Conservation (phyloP, 2,329 filamentous ascomycete species). For the Colletotrichum brevisporum region DNA sequence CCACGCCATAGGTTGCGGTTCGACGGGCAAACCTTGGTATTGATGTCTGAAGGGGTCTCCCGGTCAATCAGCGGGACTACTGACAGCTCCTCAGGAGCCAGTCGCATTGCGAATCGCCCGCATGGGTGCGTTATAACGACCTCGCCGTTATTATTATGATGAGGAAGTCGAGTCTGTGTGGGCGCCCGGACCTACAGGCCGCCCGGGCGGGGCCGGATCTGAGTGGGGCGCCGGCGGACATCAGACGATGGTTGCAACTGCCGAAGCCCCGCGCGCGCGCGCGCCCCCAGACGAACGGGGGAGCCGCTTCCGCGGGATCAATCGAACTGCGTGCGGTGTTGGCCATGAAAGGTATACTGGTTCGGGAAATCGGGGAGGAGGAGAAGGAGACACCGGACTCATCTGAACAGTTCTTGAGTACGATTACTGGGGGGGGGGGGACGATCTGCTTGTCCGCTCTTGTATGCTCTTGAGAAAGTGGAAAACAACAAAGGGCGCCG, state of each 20-base stretch:
- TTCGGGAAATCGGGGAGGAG: not conserved
- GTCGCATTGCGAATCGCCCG: constrained; percentile 20
- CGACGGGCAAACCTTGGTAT: not conserved
- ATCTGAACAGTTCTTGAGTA: not conserved
- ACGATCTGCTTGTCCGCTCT: too few relatives aligned
- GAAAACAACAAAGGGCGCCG: too few relatives aligned
- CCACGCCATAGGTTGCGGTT: not conserved
- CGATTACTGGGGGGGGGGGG: too few relatives aligned
- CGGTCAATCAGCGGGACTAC: constrained; percentile 8
- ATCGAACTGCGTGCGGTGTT: too few relatives aligned
- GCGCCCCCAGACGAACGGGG: not conserved
- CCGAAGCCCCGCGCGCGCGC: constrained; percentile 1
- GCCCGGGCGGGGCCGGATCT: constrained; percentile 19
- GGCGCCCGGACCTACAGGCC: constrained; percentile 27
- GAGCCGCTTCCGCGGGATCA: not conserved
- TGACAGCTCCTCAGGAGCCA: constrained; percentile 20
- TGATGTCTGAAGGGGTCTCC: constrained; percentile 1
- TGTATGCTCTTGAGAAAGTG: too few relatives aligned
- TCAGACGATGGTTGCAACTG: constrained; percentile 27
- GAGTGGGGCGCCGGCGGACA: constrained; percentile 5
- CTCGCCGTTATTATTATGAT: constrained; percentile 1
- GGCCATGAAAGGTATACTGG: not conserved
- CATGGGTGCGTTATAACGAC: not conserved
- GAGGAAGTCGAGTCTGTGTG: not conserved
- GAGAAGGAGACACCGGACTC: not conserved